Evolutionary conservation across 768 basidiomycete genomes (phyloP), one percentile per base, ranked within the genome.

Genomic region (Suillus sp.): DNA sequence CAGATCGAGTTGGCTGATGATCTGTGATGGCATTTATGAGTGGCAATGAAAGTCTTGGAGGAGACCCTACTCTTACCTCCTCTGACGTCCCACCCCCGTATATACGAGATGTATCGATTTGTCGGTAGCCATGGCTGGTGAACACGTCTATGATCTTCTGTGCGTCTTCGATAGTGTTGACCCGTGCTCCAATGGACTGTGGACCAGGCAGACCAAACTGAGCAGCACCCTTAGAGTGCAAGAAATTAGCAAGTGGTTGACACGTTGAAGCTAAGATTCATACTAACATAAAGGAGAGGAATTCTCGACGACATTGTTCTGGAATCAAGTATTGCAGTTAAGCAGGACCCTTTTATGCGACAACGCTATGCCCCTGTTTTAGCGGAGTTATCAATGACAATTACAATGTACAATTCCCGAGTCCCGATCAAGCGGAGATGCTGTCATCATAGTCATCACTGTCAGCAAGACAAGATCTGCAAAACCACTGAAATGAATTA

Each of bases 131-230:
- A 42, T 67, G 50, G 38, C 43, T 42, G n/a, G 65, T 56, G 22
- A 66, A 35, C 4, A 69, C 14, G 60, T 70, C 68, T 9, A 72
- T 62, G 40, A 68, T 62, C 43, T 66, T 63, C 65, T 75, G 69
- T n/a, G 62, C 65, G 10, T 59, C 64, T 51, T 63, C 59, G 25
- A 65, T 34, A 4, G 42, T 70, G 59, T 65, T 60, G 25, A 71
- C 65, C 27, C 42, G 63, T 18, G 65, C 58, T 14, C 62, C 59
- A 22, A 61, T 13, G 25, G 61, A 60, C 43, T 48, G 18, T 18
- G 55, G 50, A 18, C 57, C 66, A 18, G 40, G 37, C 30, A 54
- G 59, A 34, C 69, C 68, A 48, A 74, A 68, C 35, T 61, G 56
- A 43, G 47, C 65, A 27, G 71, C 53, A 18, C 64, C 70, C 68